Conservation (phyloP, 257 asterid species). For the Solanum acaule region DNA sequence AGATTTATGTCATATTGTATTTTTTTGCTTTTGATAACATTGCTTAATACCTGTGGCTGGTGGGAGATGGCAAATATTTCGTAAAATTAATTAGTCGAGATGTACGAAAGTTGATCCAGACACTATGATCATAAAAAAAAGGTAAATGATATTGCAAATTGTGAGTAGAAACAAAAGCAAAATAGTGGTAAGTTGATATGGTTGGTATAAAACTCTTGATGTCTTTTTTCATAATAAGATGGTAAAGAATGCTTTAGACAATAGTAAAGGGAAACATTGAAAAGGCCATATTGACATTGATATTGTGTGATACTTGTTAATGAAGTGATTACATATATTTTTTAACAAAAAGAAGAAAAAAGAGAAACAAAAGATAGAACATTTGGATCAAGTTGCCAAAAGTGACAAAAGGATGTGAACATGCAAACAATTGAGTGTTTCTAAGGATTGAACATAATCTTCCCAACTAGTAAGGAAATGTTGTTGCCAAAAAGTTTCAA, state of each 20-base stretch:
- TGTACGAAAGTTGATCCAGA: neutral
- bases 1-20: too few relatives aligned
- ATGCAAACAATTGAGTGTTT: conserved; percentile 4
- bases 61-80: neutral
- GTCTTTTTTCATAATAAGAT: conserved; percentile 1
- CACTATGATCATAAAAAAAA: neutral
- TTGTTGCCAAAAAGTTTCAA: neutral
- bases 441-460: neutral
- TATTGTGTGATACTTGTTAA: neutral
- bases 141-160: neutral
- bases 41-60: neutral
- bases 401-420: neutral
- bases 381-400: neutral
- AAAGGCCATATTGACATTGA: neutral
- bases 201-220: conserved; percentile 6
- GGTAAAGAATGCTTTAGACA: neutral
- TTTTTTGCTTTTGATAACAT: neutral
- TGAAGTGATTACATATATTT: neutral
- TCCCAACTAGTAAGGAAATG: neutral
- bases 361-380: neutral
- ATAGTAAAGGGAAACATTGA: neutral
- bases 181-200: neutral
- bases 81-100: too few relatives aligned
- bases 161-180: neutral
- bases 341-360: neutral